These are phyloP conservation scores for Penicillium sp. DNA, from an alignment of 2,329 filamentous ascomycete genomes.

Conservation along the genomic window DNA sequence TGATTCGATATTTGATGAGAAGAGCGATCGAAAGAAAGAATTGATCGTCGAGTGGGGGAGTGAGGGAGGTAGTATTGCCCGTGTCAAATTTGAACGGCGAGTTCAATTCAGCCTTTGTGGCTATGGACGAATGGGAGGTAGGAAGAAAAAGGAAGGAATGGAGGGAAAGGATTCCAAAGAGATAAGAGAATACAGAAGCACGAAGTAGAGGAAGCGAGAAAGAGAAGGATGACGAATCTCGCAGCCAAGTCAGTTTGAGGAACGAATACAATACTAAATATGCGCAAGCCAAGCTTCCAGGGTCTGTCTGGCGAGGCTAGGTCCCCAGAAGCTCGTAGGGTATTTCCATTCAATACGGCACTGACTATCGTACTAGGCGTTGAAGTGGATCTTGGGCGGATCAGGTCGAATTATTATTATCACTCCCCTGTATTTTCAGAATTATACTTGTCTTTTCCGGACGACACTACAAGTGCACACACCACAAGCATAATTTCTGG, in stretches of 20 bases:
- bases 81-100: neutral
- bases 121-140: neutral
- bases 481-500: neutral
- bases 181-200: neutral
- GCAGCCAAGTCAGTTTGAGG: slow-evolving; percentile 9
- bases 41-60: neutral
- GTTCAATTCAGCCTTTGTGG: neutral
- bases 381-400: slow-evolving; percentile 15
- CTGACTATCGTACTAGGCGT: slow-evolving; percentile 17
- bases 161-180: neutral
- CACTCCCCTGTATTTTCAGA: neutral
- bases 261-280: slow-evolving; percentile 24
- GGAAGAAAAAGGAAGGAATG: slow-evolving; percentile 5
- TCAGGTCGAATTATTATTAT: slow-evolving; percentile 1
- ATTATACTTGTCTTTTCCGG: neutral
- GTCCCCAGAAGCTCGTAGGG: slow-evolving; percentile 15
- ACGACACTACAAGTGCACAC: neutral
- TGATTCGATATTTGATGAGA: neutral
- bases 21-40: neutral
- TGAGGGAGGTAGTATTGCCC: neutral
- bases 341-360: slow-evolving; percentile 15
- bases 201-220: neutral
- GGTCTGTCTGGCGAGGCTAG: slow-evolving; percentile 22
- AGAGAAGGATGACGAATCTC: slow-evolving; percentile 2
- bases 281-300: slow-evolving; percentile 27